Percentiles rank a stretch among this genome's conserved stretches.
Evolutionary conservation across 2,329 filamentous ascomycete species (phyloP).

Genomic region (Colletotrichum spaethianum): DNA sequence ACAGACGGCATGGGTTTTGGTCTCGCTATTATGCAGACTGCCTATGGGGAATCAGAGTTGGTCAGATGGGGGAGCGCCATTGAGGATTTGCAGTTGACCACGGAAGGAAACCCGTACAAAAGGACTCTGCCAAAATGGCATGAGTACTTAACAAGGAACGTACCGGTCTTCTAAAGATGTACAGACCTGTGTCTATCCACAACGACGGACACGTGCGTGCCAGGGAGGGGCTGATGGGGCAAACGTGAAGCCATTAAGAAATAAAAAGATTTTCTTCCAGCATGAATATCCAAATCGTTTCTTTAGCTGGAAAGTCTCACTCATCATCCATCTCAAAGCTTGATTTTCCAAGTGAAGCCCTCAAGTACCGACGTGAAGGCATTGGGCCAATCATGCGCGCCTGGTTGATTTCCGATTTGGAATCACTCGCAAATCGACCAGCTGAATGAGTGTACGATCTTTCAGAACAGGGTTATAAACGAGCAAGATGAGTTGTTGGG

Average conservation of each 20-base stretch:
- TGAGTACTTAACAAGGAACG: constrained; percentile 62
- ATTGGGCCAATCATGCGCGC: background rate
- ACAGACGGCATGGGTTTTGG: constrained; percentile 73
- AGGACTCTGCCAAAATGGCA: constrained; percentile 67
- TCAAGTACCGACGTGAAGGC: background rate
- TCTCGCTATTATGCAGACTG: constrained; percentile 70
- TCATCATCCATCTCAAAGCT: background rate
- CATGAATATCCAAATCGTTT: background rate
- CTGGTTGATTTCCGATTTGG: background rate
- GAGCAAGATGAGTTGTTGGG: background rate
- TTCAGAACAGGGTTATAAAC: background rate
- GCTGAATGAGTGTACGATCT: background rate
- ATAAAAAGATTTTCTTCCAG: background rate
- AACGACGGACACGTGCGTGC: background rate
- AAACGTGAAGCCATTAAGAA: background rate
- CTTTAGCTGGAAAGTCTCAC: background rate
- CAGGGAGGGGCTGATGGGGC: background rate
- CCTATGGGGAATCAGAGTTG: constrained; percentile 71
- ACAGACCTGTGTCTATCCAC: background rate
- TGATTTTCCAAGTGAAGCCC: background rate
- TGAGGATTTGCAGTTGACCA: constrained; percentile 67
- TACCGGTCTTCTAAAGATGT: constrained; percentile 51
- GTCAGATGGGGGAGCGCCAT: constrained; percentile 75
- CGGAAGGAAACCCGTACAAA: constrained; percentile 57
- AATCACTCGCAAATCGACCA: background rate